Percentiles rank a stretch among this genome's conserved stretches.
Conservation (phyloP, 1,284 basidiomycete genomes). For the Gymnopus androsaceus region DNA sequence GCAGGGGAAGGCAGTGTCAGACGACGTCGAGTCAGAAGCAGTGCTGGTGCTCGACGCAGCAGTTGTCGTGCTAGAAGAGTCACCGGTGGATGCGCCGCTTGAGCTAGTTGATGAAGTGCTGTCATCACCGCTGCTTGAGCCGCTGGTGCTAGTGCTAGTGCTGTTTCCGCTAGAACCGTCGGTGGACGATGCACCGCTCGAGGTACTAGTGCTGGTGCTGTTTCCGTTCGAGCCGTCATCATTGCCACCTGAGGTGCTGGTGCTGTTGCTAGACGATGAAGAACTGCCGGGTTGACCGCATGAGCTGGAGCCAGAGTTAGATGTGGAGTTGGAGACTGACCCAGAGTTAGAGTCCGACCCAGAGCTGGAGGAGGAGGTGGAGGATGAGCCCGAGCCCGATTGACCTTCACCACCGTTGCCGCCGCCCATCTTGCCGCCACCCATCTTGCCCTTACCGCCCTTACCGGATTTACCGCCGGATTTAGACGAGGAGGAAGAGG, state of each 20-base stretch:
- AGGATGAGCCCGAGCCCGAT: not conserved
- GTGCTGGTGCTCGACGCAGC: not conserved
- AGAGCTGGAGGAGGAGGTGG: not conserved
- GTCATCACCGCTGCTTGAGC: not conserved
- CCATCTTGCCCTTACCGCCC: too few species aligned
- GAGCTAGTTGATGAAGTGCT: not conserved
- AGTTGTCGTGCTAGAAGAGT: not conserved
- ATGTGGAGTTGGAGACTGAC: not conserved
- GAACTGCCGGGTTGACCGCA: too few species aligned
- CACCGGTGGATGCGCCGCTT: not conserved
- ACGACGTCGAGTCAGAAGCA: not conserved
- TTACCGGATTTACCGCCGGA: not conserved
- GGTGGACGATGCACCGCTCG: not conserved
- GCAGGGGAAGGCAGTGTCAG: not conserved
- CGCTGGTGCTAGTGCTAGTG: not conserved
- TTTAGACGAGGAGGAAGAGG: not conserved
- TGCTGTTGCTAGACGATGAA: too few species aligned
- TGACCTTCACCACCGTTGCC: not conserved
- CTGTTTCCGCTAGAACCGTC: not conserved
- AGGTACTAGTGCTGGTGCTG: not conserved
- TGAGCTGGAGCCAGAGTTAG: not conserved
- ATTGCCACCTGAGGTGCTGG: not conserved
- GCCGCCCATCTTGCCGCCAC: too few species aligned
- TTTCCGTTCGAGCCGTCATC: not conserved
- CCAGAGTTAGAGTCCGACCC: not conserved